Conservation (phyloP, 163 green algal genomes). For the Scenedesmus sp. region DNA sequence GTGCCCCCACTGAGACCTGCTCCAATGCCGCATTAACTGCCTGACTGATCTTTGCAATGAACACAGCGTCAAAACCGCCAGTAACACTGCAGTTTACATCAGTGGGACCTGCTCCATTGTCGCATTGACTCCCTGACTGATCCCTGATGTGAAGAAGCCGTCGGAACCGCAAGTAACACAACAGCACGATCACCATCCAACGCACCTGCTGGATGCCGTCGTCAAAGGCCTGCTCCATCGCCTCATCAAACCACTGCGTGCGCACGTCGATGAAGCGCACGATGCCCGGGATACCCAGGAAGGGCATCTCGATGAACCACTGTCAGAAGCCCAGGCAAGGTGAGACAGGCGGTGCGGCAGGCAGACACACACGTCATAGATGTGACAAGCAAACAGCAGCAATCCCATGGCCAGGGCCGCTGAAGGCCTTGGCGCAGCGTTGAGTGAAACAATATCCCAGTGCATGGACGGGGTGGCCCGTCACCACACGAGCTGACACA, state of each 20-base stretch:
- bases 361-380: neutral
- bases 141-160: too few relatives aligned
- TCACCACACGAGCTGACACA: too few relatives aligned
- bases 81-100: too few relatives aligned
- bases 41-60: neutral
- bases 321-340: neutral
- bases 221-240: constrained; percentile 58
- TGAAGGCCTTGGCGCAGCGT: too few relatives aligned
- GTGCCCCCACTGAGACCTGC: constrained; percentile 62
- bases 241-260: constrained; percentile 83
- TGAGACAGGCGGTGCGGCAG: neutral
- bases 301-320: constrained; percentile 61
- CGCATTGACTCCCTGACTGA: too few relatives aligned
- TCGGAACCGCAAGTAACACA: too few relatives aligned
- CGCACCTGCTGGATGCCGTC: constrained; percentile 71
- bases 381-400: neutral
- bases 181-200: neutral
- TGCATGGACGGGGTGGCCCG: too few relatives aligned
- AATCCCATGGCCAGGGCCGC: too few relatives aligned
- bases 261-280: constrained; percentile 84
- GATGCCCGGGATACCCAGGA: constrained; percentile 70
- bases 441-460: too few relatives aligned
- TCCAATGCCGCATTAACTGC: constrained; percentile 72
- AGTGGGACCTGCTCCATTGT: too few relatives aligned
- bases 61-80: too few relatives aligned